These are phyloP conservation scores for Alternaria ventricosa DNA, from an alignment of 2,329 filamentous ascomycete species.

Conservation along the genomic window DNA sequence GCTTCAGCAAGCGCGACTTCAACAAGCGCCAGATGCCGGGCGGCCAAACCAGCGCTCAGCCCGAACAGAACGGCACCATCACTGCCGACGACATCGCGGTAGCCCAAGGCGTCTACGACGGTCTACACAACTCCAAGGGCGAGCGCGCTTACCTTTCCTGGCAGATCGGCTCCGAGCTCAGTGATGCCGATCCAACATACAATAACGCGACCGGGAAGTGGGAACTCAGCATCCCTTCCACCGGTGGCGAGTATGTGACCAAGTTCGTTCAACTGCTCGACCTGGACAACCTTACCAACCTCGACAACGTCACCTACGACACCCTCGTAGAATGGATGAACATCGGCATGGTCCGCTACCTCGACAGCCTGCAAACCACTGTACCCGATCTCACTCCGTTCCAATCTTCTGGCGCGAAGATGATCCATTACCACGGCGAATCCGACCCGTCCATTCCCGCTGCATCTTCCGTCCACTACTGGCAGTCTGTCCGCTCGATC, in stretches of 20 bases:
- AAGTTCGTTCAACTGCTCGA: slow-evolving; percentile 51
- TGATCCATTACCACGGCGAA: slow-evolving; percentile 66
- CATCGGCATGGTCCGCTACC: slow-evolving; percentile 56
- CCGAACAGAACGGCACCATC: slow-evolving; percentile 44
- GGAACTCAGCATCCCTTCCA: slow-evolving; percentile 40
- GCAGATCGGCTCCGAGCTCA: slow-evolving; percentile 39
- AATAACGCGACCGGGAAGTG: slow-evolving; percentile 41
- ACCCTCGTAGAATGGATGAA: slow-evolving; percentile 63
- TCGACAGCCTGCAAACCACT: slow-evolving; percentile 61
- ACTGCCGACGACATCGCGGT: slow-evolving; percentile 39
- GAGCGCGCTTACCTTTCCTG: slow-evolving; percentile 53
- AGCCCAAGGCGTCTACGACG: slow-evolving; percentile 36
- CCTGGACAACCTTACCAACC: slow-evolving; percentile 27
- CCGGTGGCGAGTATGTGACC: slow-evolving; percentile 53
- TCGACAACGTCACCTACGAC: slow-evolving; percentile 60
- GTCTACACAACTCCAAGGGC: slow-evolving; percentile 51
- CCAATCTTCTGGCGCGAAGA: slow-evolving; percentile 59
- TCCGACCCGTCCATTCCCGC: slow-evolving; percentile 61
- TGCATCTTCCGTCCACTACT: slow-evolving; percentile 63
- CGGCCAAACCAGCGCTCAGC: slow-evolving; percentile 18
- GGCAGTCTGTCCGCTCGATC: slow-evolving; percentile 58
- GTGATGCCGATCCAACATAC: slow-evolving; percentile 47
- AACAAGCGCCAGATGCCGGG: slow-evolving; percentile 10
- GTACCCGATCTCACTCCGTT: slow-evolving; percentile 61
- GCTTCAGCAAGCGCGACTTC: slow-evolving; percentile 19